phyloP scores from a whole-genome alignment of 106 monocot species.

The Platanthera zijinensis region DNA sequence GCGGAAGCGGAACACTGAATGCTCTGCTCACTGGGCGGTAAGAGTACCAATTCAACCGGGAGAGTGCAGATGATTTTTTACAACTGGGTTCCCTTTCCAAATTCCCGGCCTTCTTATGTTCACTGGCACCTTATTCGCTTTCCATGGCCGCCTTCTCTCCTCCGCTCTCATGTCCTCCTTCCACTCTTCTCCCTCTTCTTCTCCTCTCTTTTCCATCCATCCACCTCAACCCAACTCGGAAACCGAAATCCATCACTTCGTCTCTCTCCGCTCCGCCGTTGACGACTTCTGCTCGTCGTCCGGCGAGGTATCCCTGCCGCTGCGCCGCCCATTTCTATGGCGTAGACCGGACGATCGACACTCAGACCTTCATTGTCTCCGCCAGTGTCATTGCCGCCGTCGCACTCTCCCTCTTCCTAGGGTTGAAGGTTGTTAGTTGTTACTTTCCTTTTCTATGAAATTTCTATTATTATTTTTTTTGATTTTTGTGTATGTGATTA shows the following conservation, averaged over 20 bases:
- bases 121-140: background rate
- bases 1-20: background rate
- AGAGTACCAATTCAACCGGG: background rate
- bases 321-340: slow-evolving; percentile 17
- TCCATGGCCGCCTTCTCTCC: slow-evolving; percentile 1
- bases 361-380: slow-evolving; percentile 60
- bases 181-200: slow-evolving; percentile 1
- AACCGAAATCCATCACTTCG: background rate
- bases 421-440: slow-evolving; percentile 39
- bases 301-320: background rate
- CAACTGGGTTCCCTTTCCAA: no score
- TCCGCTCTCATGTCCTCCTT: background rate
- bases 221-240: background rate
- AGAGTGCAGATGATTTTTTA: no score
- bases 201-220: slow-evolving; percentile 9
- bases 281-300: slow-evolving; percentile 2
- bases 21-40: background rate
- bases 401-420: slow-evolving; percentile 53
- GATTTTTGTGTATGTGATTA: background rate
- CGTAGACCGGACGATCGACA: slow-evolving; percentile 38
- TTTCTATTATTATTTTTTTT: background rate
- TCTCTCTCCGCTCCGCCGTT: slow-evolving; percentile 4
- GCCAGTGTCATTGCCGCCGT: slow-evolving; percentile 52
- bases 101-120: background rate
- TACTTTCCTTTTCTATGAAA: background rate